phyloP scores from a whole-genome alignment of 306 rosid genomes.

The Fagus crenata region DNA sequence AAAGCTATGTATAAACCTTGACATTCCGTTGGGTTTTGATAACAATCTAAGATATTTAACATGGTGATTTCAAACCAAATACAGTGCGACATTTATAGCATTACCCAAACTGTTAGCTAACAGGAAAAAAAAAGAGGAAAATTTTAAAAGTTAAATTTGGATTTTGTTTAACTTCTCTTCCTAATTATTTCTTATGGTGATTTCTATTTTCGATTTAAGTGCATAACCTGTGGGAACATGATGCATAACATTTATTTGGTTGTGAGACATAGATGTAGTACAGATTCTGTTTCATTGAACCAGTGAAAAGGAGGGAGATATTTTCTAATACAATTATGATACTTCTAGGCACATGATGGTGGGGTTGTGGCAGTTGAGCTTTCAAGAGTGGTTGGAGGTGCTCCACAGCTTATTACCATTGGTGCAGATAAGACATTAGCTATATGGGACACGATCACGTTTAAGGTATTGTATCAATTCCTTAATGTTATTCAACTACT shows the following conservation, averaged over 20 bases:
- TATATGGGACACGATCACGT: conserved; percentile 94
- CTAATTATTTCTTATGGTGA: conserved; percentile 7
- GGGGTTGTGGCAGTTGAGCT: conserved; percentile 98
- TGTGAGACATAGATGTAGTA: conserved; percentile 7
- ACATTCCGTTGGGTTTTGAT: conserved; percentile 9
- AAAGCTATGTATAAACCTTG: conserved; percentile 17
- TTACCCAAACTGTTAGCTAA: neutral
- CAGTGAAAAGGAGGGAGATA: neutral
- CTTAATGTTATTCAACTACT: conserved; percentile 13
- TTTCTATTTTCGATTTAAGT: conserved; percentile 13
- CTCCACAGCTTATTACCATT: conserved; percentile 97
- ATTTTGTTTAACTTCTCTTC: conserved; percentile 1
- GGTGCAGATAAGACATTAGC: conserved; percentile 99
- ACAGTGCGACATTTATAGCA: conserved; percentile 1
- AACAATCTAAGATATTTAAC: conserved; percentile 22
- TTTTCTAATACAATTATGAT: conserved; percentile 24
- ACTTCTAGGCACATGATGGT: conserved; percentile 88
- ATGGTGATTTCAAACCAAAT: conserved; percentile 6
- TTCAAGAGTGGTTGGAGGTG: conserved; percentile 91
- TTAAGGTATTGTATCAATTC: conserved; percentile 57
- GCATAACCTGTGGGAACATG: conserved; percentile 15
- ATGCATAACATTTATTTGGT: conserved; percentile 24
- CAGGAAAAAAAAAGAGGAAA: neutral
- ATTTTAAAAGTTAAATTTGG: neutral
- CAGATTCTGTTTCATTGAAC: neutral